These are phyloP conservation scores for Heimioporus sp. DNA, from an alignment of 768 basidiomycete genomes.

Conservation along the genomic window DNA sequence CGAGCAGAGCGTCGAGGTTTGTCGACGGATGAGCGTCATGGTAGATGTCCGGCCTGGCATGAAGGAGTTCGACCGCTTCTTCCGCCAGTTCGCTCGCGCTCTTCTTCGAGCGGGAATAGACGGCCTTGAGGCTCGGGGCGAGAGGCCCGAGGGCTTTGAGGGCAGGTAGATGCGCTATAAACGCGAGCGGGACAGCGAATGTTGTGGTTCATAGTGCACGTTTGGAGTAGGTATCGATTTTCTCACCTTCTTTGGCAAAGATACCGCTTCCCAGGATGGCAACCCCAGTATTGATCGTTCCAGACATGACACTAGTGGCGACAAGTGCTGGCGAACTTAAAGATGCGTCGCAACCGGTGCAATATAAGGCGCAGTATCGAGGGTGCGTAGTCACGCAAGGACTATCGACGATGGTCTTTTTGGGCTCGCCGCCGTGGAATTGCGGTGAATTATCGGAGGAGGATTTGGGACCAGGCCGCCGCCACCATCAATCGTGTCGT, in stretches of 20 bases:
- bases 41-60: slow-evolving; percentile 48
- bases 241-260: slow-evolving; percentile 70
- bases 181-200: slow-evolving; percentile 17
- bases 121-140: slow-evolving; percentile 53
- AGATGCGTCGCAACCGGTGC: too few species aligned
- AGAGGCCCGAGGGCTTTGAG: slow-evolving; percentile 50
- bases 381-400: too few species aligned
- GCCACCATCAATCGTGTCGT: too few species aligned
- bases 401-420: too few species aligned
- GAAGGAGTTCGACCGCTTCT: slow-evolving; percentile 41
- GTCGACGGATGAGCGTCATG: slow-evolving; percentile 46
- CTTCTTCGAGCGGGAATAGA: slow-evolving; percentile 77
- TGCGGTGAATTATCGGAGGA: not conserved
- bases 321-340: too few species aligned
- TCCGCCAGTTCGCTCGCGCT: slow-evolving; percentile 54
- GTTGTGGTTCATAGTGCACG: not conserved
- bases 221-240: not conserved
- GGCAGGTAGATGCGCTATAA: slow-evolving; percentile 75
- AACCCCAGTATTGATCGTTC: slow-evolving; percentile 42
- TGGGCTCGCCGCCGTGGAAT: not conserved
- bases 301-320: slow-evolving; percentile 30
- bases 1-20: slow-evolving; percentile 62
- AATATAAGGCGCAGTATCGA: too few species aligned
- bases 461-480: too few species aligned
- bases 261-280: slow-evolving; percentile 83